phyloP scores from a whole-genome alignment of 148 eudicot species.

The Rhododendron henanense region DNA sequence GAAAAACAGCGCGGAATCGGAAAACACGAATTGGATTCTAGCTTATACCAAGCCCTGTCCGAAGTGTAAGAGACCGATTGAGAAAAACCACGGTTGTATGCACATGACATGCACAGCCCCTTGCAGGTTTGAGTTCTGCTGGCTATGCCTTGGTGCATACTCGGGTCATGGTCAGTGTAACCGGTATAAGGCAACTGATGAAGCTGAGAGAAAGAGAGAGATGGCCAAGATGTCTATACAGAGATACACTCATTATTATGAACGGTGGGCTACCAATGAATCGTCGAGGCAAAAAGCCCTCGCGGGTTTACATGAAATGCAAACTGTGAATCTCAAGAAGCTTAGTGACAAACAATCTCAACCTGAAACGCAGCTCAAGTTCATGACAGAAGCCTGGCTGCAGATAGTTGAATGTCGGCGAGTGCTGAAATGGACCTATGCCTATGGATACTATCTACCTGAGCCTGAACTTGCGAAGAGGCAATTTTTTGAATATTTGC shows the following conservation, averaged over 20 bases:
- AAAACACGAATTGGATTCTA: slow-evolving; percentile 54
- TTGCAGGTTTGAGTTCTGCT: slow-evolving; percentile 40
- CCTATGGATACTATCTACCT: slow-evolving; percentile 41
- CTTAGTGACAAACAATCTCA: slow-evolving; percentile 55
- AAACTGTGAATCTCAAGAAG: slow-evolving; percentile 41
- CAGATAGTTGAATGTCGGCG: slow-evolving; percentile 59
- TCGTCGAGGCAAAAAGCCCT: slow-evolving; percentile 40
- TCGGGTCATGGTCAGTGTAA: slow-evolving; percentile 45
- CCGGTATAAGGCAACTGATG: slow-evolving; percentile 9
- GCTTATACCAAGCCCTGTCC: slow-evolving; percentile 59
- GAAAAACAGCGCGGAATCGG: slow-evolving; percentile 44
- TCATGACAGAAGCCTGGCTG: slow-evolving; percentile 76
- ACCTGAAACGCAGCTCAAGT: slow-evolving; percentile 70
- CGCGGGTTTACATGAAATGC: slow-evolving; percentile 58
- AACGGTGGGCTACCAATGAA: slow-evolving; percentile 49
- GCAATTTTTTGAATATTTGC: slow-evolving; percentile 47
- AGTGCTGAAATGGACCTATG: slow-evolving; percentile 54
- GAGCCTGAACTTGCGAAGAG: slow-evolving; percentile 31
- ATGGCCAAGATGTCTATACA: slow-evolving; percentile 45
- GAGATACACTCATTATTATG: slow-evolving; percentile 51
- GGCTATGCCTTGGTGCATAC: slow-evolving; percentile 70
- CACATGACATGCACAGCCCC: slow-evolving; percentile 40
- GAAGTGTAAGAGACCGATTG: slow-evolving; percentile 37
- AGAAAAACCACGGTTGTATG: slow-evolving; percentile 33
- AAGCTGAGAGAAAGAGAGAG: slow-evolving; percentile 36